These are phyloP conservation scores for Yarrowia sp. DNA, from an alignment of 805 yeast genomes.

Conservation along the genomic window DNA sequence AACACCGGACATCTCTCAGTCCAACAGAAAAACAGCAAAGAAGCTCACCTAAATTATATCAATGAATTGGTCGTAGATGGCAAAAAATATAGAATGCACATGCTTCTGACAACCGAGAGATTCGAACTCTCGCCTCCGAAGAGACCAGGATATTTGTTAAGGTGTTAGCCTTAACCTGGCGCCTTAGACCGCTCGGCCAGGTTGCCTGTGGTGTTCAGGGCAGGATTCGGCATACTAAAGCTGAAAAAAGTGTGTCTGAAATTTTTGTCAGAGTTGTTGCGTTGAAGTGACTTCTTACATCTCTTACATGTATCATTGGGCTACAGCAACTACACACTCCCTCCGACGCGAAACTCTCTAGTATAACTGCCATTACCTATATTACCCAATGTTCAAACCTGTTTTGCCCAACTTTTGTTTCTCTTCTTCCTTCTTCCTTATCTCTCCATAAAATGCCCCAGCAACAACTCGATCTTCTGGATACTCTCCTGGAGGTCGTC, in stretches of 20 bases:
- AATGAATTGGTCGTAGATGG: too few relatives aligned
- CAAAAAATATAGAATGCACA: too few relatives aligned
- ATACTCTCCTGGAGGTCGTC: constrained; percentile 33
- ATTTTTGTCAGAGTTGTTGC: too few relatives aligned
- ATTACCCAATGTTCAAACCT: constrained; percentile 21
- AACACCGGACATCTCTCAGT: too few relatives aligned
- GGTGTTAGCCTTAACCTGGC: constrained; percentile 39
- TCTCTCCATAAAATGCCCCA: constrained; percentile 20
- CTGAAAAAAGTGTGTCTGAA: too few relatives aligned
- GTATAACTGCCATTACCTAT: constrained; percentile 10
- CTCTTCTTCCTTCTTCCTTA: not conserved
- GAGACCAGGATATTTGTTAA: constrained; percentile 12
- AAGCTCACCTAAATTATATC: too few relatives aligned
- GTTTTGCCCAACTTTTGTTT: not conserved
- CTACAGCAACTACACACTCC: not conserved
- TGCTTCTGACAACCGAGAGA: constrained; percentile 6
- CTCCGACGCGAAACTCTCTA: too few relatives aligned
- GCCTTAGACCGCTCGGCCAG: constrained; percentile 40
- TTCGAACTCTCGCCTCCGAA: constrained; percentile 19
- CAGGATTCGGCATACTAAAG: too few relatives aligned
- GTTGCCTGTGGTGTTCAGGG: constrained; percentile 1
- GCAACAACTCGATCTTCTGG: constrained; percentile 30
- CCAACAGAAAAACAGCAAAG: too few relatives aligned
- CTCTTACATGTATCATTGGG: too few relatives aligned
- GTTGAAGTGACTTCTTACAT: too few relatives aligned